Conservation (phyloP, 176 grass and related monocot genomes). For the Cenchrus fungigraminus region DNA sequence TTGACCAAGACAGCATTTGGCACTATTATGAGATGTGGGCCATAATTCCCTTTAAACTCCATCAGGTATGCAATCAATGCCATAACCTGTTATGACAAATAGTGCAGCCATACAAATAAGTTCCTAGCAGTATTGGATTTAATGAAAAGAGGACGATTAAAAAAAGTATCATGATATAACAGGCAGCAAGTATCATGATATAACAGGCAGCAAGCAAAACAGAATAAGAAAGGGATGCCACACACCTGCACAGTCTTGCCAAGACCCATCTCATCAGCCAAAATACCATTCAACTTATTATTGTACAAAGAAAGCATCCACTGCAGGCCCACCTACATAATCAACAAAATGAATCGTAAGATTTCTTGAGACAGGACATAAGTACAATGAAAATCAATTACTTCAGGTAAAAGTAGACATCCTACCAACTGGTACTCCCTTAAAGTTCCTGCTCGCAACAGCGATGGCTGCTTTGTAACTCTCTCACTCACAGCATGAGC, state of each 20-base stretch:
- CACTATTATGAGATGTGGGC: constrained; percentile 98
- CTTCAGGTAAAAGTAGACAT: constrained; percentile 36
- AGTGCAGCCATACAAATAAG: constrained; percentile 6
- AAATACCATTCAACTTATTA: constrained; percentile 99
- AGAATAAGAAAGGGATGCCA: constrained; percentile 36
- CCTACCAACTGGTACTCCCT: constrained; percentile 98
- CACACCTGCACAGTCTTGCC: constrained; percentile 97
- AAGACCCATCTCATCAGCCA: constrained; percentile 99
- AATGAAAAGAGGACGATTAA: constrained; percentile 8
- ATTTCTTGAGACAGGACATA: constrained; percentile 11
- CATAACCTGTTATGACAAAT: constrained; percentile 78
- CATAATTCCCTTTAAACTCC: constrained; percentile 99
- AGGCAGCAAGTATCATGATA: constrained; percentile 8
- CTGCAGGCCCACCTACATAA: constrained; percentile 85
- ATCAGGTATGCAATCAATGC: constrained; percentile 96
- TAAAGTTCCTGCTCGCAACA: constrained; percentile 85
- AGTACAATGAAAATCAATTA: constrained; percentile 20
- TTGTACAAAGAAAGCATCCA: constrained; percentile 99
- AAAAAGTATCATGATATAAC: constrained; percentile 28
- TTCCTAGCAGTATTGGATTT: constrained; percentile 11
- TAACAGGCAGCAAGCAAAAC: constrained; percentile 16
- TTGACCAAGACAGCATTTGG: constrained; percentile 99
- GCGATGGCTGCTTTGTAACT: constrained; percentile 89
- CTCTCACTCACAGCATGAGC: constrained; percentile 97
- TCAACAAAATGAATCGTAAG: constrained; percentile 27